A percentile compares a stretch with the other conserved stretches of the same genome.
phyloP scores from a whole-genome alignment of 2,329 filamentous ascomycete species.

The Parastagonospora avenae region DNA sequence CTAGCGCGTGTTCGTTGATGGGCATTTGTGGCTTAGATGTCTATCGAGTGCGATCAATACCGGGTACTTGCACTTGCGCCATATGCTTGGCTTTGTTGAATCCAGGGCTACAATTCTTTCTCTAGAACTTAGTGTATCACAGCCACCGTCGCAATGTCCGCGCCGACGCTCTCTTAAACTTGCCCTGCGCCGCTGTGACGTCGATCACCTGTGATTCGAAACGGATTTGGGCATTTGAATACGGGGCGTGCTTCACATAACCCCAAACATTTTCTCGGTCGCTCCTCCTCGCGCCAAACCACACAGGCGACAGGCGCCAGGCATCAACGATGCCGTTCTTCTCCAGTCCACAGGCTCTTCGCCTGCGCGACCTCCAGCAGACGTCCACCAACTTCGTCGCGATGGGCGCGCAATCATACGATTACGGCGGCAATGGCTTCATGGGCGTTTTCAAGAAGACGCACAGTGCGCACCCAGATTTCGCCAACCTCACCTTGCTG shows the following conservation, averaged over 20 bases:
- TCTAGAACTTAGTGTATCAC: background rate
- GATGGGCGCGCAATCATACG: slow-evolving; percentile 42
- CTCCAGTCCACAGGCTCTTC: slow-evolving; percentile 39
- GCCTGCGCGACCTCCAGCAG: slow-evolving; percentile 38
- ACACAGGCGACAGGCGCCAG: background rate
- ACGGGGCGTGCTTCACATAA: slow-evolving; percentile 29
- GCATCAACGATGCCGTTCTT: slow-evolving; percentile 39
- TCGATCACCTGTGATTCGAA: slow-evolving; percentile 17
- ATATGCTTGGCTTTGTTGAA: background rate
- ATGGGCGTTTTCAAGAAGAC: slow-evolving; percentile 40
- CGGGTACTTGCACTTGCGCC: background rate
- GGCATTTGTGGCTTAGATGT: too few species aligned
- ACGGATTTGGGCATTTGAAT: slow-evolving; percentile 9
- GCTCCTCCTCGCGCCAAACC: slow-evolving; percentile 10
- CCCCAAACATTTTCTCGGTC: slow-evolving; percentile 12
- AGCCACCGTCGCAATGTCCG: slow-evolving; percentile 11
- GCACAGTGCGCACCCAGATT: slow-evolving; percentile 63
- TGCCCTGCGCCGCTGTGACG: slow-evolving; percentile 23
- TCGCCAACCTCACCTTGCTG: slow-evolving; percentile 73
- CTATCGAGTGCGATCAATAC: background rate
- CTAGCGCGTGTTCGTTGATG: too few species aligned
- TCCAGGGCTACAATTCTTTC: slow-evolving; percentile 1
- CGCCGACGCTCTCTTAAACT: slow-evolving; percentile 11
- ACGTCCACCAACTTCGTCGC: slow-evolving; percentile 32
- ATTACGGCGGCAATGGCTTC: slow-evolving; percentile 35